phyloP scores from a whole-genome alignment of 2,329 filamentous ascomycete species.

The Phoma sp. region DNA sequence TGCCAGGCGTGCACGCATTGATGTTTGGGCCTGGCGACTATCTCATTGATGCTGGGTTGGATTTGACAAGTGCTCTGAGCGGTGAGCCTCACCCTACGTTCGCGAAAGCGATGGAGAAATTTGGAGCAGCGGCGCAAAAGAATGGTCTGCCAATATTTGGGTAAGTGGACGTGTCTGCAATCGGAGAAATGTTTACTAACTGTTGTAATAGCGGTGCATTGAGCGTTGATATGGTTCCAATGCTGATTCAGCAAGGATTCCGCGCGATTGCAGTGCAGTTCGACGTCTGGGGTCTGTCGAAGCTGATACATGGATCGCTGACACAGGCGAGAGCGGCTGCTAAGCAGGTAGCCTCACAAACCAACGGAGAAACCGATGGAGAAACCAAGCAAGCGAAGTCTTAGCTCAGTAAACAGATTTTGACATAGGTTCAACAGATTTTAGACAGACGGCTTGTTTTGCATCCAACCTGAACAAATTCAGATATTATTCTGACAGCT shows the following conservation, averaged over 20 bases:
- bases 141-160: conserved; percentile 31
- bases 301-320: conserved; percentile 23
- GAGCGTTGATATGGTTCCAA: conserved; percentile 25
- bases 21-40: conserved; percentile 37
- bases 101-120: conserved; percentile 26
- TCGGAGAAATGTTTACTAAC: conserved; percentile 2
- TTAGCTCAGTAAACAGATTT: not conserved
- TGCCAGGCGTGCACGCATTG: conserved; percentile 29
- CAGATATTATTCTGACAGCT: no score
- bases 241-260: conserved; percentile 29
- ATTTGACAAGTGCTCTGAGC: conserved; percentile 17
- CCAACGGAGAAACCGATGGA: conserved; percentile 6
- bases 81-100: conserved; percentile 28
- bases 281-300: conserved; percentile 32
- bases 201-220: conserved; percentile 21
- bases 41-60: conserved; percentile 34
- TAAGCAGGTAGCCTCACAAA: conserved; percentile 23
- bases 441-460: no score
- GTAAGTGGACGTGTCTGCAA: conserved; percentile 6
- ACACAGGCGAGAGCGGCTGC: conserved; percentile 23
- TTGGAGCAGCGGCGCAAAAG: conserved; percentile 29
- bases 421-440: no score
- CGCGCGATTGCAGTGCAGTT: conserved; percentile 31
- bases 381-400: not conserved
- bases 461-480: no score